Evolutionary conservation across 2,329 filamentous ascomycete species (phyloP).

Genomic region (Fulvia fulva): DNA sequence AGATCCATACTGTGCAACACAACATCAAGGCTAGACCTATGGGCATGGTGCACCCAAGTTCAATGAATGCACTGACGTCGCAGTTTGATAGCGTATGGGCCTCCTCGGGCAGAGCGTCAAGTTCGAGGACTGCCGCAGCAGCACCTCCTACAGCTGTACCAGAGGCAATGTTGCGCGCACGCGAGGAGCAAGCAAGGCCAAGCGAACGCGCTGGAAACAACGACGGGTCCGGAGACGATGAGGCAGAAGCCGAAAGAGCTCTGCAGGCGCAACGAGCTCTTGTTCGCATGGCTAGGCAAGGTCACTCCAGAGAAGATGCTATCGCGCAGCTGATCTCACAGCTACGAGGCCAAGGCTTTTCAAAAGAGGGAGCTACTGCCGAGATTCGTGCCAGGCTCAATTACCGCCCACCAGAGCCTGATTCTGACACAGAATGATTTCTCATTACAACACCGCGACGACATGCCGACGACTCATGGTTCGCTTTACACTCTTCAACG

Average conservation of each 20-base stretch:
- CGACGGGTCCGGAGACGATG: not conserved
- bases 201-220: no score
- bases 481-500: no score
- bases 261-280: not conserved
- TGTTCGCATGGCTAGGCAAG: not conserved
- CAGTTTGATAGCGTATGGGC: not conserved
- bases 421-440: no score
- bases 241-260: not conserved
- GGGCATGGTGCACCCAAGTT: slow-evolving; percentile 3
- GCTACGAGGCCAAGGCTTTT: not conserved
- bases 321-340: not conserved
- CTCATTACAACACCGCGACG: no score
- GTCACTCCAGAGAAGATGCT: not conserved
- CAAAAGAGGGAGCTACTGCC: not conserved
- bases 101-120: not conserved
- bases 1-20: slow-evolving; percentile 14
- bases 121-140: no score
- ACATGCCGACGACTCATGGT: no score
- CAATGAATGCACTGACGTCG: not conserved
- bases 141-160: not conserved
- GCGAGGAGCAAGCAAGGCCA: no score
- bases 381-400: not conserved
- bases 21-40: slow-evolving; percentile 10
- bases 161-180: no score
- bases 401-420: not conserved